A percentile compares a stretch with the other conserved stretches of the same genome.
Evolutionary conservation across 1,139 yeast species (phyloP).

Genomic region (Yamadazyma epiphylla): DNA sequence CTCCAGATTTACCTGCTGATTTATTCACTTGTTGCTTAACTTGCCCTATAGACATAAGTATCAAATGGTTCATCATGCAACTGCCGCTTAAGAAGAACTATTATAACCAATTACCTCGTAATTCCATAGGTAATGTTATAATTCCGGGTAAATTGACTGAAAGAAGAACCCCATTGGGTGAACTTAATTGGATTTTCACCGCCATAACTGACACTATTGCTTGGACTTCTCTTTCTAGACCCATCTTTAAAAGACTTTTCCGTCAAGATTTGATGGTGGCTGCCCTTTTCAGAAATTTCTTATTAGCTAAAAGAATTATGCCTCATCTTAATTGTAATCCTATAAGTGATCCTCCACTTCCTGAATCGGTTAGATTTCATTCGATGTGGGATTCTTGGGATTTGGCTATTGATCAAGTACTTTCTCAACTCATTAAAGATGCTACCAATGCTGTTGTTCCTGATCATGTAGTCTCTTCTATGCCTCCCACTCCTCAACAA

Average conservation of each 20-base stretch:
- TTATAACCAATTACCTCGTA: conserved; percentile 49
- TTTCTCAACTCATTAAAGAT: conserved; percentile 59
- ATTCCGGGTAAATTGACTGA: conserved; percentile 92
- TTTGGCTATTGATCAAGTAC: conserved; percentile 89
- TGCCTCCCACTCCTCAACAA: conserved; percentile 8
- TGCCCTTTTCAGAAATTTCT: conserved; percentile 86
- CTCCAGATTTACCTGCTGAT: conserved; percentile 95
- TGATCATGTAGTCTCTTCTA: conserved; percentile 1
- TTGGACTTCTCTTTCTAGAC: conserved; percentile 89
- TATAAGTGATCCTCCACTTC: conserved; percentile 88
- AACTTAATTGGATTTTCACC: conserved; percentile 94
- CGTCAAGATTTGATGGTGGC: conserved; percentile 97
- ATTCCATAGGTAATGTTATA: conserved; percentile 57
- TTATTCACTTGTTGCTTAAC: conserved; percentile 92
- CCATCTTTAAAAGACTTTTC: conserved; percentile 82
- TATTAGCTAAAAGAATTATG: conserved; percentile 91
- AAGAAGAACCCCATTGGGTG: conserved; percentile 93
- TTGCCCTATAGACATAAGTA: conserved; percentile 92
- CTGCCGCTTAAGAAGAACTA: conserved; percentile 65
- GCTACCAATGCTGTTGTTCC: conserved; percentile 6
- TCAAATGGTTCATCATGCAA: conserved; percentile 88
- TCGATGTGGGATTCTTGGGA: conserved; percentile 99
- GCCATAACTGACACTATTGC: conserved; percentile 98
- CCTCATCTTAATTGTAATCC: conserved; percentile 93
- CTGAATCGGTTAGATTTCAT: conserved; percentile 75